Percentiles rank a stretch among this genome's conserved stretches.
Conservation (phyloP, 2,329 filamentous ascomycete species). For the Cladorrhinum sp. region DNA sequence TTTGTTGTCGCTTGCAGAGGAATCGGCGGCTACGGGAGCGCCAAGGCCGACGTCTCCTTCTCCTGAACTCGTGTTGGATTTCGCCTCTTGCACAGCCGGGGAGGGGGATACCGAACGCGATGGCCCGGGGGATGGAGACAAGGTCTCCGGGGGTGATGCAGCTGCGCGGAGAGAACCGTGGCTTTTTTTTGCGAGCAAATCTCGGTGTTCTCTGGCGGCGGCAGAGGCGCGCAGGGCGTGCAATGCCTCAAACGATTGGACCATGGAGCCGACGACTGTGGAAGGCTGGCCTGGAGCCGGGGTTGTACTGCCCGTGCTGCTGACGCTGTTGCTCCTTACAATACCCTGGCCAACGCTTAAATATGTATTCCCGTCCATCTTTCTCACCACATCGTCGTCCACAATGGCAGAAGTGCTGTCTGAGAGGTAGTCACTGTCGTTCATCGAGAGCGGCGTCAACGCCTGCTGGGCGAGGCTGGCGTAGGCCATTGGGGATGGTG, state of each 20-base stretch:
- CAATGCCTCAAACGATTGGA: conserved; percentile 35
- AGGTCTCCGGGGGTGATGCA: conserved; percentile 20
- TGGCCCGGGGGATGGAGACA: conserved; percentile 25
- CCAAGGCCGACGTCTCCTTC: conserved; percentile 12
- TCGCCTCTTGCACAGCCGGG: conserved; percentile 12
- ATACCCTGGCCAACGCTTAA: conserved; percentile 15
- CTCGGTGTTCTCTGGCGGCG: conserved; percentile 28
- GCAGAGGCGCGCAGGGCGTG: conserved; percentile 22
- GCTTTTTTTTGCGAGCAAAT: conserved; percentile 31
- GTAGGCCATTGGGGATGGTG: conserved; percentile 26
- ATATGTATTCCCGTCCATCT: conserved; percentile 10
- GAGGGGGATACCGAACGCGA: no score
- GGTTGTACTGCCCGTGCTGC: conserved; percentile 18
- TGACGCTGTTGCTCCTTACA: conserved; percentile 18
- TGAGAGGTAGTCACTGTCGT: conserved; percentile 24
- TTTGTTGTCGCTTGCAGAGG: conserved; percentile 1
- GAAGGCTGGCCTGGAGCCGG: conserved; percentile 8
- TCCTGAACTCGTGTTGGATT: background rate
- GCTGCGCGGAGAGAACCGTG: conserved; percentile 10
- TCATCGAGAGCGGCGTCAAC: conserved; percentile 34
- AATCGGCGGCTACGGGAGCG: conserved; percentile 3
- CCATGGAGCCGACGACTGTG: conserved; percentile 29
- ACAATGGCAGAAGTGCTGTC: conserved; percentile 9
- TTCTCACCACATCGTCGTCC: conserved; percentile 9
- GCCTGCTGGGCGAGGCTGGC: conserved; percentile 28